These are phyloP conservation scores for Mentha longifolia DNA, from an alignment of 257 asterid genomes.

Conservation along the genomic window DNA sequence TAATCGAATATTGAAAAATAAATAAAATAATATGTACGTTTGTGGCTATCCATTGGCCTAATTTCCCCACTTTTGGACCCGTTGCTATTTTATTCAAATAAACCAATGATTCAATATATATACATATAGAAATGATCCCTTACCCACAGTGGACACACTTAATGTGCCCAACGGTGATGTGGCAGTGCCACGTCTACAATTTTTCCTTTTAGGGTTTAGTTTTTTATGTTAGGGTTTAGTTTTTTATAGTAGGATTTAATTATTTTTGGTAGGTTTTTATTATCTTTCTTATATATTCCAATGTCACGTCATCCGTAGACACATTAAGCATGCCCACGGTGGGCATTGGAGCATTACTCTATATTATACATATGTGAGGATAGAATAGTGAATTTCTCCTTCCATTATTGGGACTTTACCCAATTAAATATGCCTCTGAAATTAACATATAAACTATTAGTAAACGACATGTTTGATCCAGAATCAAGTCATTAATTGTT, in stretches of 20 bases:
- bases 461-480: slow-evolving; percentile 21
- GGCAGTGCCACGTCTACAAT: no score
- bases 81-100: slow-evolving; percentile 20
- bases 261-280: no score
- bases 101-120: slow-evolving; percentile 21
- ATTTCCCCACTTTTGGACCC: slow-evolving; percentile 26
- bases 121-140: no score
- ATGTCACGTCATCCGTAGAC: no score
- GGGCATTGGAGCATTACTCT: no score
- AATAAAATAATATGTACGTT: neutral
- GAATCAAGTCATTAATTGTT: slow-evolving; percentile 8
- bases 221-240: no score
- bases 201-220: no score
- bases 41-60: slow-evolving; percentile 22
- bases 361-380: slow-evolving; percentile 24
- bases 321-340: no score
- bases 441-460: slow-evolving; percentile 6
- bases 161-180: no score
- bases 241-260: no score
- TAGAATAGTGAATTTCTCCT: slow-evolving; percentile 36
- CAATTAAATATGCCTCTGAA: slow-evolving; percentile 25
- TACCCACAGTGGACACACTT: no score
- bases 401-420: slow-evolving; percentile 45
- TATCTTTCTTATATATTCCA: no score
- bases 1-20: neutral